Conservation (phyloP, 768 basidiomycete genomes). For the Leccinum rimulosum region DNA sequence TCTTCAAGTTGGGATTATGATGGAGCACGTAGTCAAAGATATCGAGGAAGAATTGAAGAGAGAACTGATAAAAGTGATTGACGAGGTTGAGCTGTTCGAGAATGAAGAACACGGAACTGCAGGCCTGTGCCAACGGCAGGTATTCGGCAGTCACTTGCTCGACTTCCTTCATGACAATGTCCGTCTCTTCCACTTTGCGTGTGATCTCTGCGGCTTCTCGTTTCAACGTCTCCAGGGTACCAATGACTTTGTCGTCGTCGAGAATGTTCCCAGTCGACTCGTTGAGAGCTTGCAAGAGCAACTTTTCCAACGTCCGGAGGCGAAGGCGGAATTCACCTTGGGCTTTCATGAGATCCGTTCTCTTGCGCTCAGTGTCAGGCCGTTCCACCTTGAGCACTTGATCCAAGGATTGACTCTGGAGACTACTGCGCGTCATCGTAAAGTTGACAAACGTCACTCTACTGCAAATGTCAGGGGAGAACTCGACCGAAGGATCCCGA, state of each 20-base stretch:
- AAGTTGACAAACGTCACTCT: constrained; percentile 95
- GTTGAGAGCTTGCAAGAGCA: constrained; percentile 91
- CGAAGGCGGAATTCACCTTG: constrained; percentile 97
- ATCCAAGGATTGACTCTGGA: constrained; percentile 97
- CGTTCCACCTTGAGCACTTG: constrained; percentile 96
- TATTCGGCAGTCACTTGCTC: constrained; percentile 96
- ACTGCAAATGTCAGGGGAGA: constrained; percentile 98
- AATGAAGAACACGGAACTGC: constrained; percentile 96
- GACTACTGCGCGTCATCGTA: constrained; percentile 97
- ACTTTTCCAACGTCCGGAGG: constrained; percentile 87
- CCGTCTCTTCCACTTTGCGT: constrained; percentile 94
- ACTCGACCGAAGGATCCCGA: constrained; percentile 94
- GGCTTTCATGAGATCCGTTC: constrained; percentile 95
- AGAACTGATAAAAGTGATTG: constrained; percentile 99
- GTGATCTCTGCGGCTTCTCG: constrained; percentile 95
- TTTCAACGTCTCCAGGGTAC: constrained; percentile 93
- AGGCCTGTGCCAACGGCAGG: constrained; percentile 90
- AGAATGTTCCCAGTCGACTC: constrained; percentile 96
- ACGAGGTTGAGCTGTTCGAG: constrained; percentile 90
- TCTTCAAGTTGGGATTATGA: constrained; percentile 86
- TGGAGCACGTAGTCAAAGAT: constrained; percentile 95
- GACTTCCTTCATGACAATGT: constrained; percentile 92
- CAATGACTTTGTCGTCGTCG: constrained; percentile 98
- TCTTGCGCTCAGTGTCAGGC: constrained; percentile 92
- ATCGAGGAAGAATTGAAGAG: constrained; percentile 95